Evolutionary conservation across 2,329 filamentous ascomycete genomes (phyloP), one percentile per base, ranked within the genome.

Genomic region (Sporothrix curviconia): DNA sequence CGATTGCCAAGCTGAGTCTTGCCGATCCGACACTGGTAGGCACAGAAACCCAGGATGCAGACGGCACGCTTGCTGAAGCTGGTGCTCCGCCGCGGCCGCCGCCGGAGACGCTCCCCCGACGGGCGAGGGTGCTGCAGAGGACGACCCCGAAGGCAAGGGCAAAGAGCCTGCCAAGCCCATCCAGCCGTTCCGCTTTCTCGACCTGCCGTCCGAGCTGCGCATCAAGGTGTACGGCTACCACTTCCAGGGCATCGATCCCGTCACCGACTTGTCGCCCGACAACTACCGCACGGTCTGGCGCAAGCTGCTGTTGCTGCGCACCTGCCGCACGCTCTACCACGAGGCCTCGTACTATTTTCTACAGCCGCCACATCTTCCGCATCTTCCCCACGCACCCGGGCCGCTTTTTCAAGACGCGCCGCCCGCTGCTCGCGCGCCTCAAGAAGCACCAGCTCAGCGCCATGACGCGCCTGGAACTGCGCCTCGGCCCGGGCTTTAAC

Each of bases 401-500:
- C 44, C 77, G 79, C 39, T 84, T 86, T 71, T 88, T 88, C 74
- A 86, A 89, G 71, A 84, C 83, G 30, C 89, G 89, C 72, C 82
- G 82, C 63, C 87, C 87, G 1, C 74, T 92, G 0, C 75, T 92
- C 28, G 79, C 84, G 6, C 83, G 87, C 17, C 71, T 92, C 56
- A 82, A 83, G 19, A 70, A 80, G 0, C 74, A 72, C 30, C 85
- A 87, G 67, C 80, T 86, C 34, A 72, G 74, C 15, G 78, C 73
- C 46, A 76, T 92, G 44, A 84, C 78, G 0, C 80, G 80, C 0
- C 72, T 92, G 3, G 84, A 92, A 69, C 70, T 92, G 55, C 81
- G 87, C 3, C 74, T 92, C 0, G 88, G 88, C 0, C 87, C 87
- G 0, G 87, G 87, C 19, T 92, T 86, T 82, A 83, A 76, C 60